Evolutionary conservation across 164 flowering plant species (phyloP).

Genomic region (Paratinospora sagittata): DNA sequence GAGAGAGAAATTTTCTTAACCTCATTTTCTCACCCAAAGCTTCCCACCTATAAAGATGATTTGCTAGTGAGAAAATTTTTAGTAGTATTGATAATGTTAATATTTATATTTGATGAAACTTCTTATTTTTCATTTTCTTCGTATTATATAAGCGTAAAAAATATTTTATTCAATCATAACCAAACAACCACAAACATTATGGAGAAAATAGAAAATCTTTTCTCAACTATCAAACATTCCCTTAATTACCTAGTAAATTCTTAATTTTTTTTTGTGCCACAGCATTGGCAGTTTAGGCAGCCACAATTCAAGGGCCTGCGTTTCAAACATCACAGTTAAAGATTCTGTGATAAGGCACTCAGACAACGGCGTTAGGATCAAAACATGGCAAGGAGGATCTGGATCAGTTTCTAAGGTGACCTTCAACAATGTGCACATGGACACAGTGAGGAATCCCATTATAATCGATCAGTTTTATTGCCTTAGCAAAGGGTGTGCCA

Average conservation of each 20-base stretch:
- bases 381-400: conserved; percentile 94
- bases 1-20: too few species aligned
- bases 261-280: conserved; percentile 14
- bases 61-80: too few species aligned
- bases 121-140: too few species aligned
- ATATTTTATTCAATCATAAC: too few species aligned
- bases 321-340: conserved; percentile 53
- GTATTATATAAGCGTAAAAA: too few species aligned
- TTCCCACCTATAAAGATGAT: too few species aligned
- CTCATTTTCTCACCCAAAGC: too few species aligned
- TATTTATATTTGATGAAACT: too few species aligned
- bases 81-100: too few species aligned
- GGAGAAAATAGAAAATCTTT: not conserved
- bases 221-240: not conserved
- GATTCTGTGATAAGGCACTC: conserved; percentile 54
- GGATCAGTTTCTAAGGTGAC: conserved; percentile 58
- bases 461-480: conserved; percentile 85
- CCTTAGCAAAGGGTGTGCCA: conserved; percentile 47
- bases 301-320: conserved; percentile 73
- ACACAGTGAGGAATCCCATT: conserved; percentile 69
- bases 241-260: too few species aligned
- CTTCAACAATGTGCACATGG: conserved; percentile 66
- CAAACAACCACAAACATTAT: too few species aligned
- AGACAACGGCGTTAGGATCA: conserved; percentile 75
- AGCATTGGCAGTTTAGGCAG: conserved; percentile 93